phyloP scores from a whole-genome alignment of 1,284 basidiomycete species.

The Phylloboletellus chloephorus region DNA sequence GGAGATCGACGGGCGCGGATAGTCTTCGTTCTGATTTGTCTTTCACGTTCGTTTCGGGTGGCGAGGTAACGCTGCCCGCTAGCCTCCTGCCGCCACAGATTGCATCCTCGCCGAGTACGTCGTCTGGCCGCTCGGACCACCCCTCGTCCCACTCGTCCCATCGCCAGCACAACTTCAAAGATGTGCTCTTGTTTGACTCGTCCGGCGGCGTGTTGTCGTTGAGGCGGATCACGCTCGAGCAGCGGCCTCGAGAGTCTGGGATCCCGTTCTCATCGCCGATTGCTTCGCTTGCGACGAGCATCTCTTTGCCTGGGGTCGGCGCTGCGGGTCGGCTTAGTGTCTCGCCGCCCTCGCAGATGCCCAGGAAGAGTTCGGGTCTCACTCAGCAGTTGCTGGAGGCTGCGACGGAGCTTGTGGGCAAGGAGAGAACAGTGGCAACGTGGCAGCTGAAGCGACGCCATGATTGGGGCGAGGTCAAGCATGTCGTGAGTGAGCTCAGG shows the following conservation, averaged over 20 bases:
- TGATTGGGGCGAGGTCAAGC: constrained; percentile 53
- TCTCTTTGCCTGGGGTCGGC: constrained; percentile 42
- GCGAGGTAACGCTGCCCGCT: constrained; percentile 32
- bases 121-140: constrained; percentile 33
- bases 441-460: constrained; percentile 57
- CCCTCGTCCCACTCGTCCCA: constrained; percentile 33
- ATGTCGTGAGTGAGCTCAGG: constrained; percentile 24
- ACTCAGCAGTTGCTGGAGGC: constrained; percentile 39
- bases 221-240: constrained; percentile 47
- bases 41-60: constrained; percentile 50
- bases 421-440: constrained; percentile 54
- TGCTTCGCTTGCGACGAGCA: constrained; percentile 37
- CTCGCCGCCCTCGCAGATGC: constrained; percentile 15
- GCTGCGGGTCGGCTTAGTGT: constrained; percentile 30
- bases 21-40: constrained; percentile 40
- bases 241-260: constrained; percentile 27
- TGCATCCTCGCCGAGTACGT: constrained; percentile 31
- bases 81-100: constrained; percentile 37
- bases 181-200: constrained; percentile 62
- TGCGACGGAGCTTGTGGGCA: constrained; percentile 38
- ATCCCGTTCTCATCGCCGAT: constrained; percentile 32
- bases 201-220: constrained; percentile 52
- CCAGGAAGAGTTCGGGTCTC: constrained; percentile 30
- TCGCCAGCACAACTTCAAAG: constrained; percentile 48
- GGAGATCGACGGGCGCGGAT: constrained; percentile 32